A percentile compares a stretch with the other conserved stretches of the same genome.
phyloP scores from a whole-genome alignment of 2,329 filamentous ascomycete species.

The Alternaria conjuncta region DNA sequence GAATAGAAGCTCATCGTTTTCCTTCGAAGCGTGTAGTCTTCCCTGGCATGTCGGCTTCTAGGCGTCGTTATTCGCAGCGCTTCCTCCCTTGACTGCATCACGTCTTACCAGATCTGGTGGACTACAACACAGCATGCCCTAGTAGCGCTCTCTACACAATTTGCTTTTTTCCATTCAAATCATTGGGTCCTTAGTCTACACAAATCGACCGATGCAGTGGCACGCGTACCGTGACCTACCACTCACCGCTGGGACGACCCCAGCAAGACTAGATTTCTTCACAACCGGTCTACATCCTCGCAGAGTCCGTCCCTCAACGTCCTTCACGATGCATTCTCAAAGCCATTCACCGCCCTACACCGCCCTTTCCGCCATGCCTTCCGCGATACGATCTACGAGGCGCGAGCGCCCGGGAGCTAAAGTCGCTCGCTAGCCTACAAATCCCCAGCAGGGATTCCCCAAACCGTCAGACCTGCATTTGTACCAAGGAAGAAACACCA shows the following conservation, averaged over 20 bases:
- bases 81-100: not conserved
- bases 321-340: not conserved
- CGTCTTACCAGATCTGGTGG: slow-evolving; percentile 7
- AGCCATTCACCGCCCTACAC: slow-evolving; percentile 31
- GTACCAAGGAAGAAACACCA: slow-evolving; percentile 5
- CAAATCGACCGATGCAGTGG: slow-evolving; percentile 10
- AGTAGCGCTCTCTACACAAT: not conserved
- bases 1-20: not conserved
- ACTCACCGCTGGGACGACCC: slow-evolving; percentile 1
- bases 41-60: not conserved
- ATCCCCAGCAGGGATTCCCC: slow-evolving; percentile 10
- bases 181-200: not conserved
- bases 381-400: slow-evolving; percentile 10
- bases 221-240: not conserved
- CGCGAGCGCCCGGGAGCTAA: slow-evolving; percentile 12
- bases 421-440: slow-evolving; percentile 8
- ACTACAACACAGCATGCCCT: slow-evolving; percentile 6
- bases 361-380: slow-evolving; percentile 14
- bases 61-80: not conserved
- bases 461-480: slow-evolving; percentile 1
- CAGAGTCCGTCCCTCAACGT: not conserved
- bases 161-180: slow-evolving; percentile 4
- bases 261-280: not conserved
- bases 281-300: not conserved
- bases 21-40: not conserved